Percentiles rank a stretch among this genome's conserved stretches.
These are phyloP conservation scores for Psilocybe cyanescens DNA, from an alignment of 768 basidiomycete species.

Conservation along the genomic window DNA sequence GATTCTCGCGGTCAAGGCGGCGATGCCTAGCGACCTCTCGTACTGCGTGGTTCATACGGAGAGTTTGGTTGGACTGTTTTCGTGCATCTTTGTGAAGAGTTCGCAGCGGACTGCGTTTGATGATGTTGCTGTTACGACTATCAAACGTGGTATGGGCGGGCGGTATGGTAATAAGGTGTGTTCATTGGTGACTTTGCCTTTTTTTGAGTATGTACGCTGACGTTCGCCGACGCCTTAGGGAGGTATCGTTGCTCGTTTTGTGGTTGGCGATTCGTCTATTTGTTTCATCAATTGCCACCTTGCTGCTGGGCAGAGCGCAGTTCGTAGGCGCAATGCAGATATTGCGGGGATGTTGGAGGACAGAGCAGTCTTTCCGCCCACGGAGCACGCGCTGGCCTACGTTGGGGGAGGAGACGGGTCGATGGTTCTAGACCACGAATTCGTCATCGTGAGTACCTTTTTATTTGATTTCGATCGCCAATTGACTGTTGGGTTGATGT, in stretches of 20 bases:
- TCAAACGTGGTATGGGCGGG: slow-evolving; percentile 93
- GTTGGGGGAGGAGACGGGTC: slow-evolving; percentile 92
- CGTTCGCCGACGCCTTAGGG: slow-evolving; percentile 52
- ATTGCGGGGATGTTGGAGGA: slow-evolving; percentile 87
- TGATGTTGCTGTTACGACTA: slow-evolving; percentile 74
- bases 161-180: slow-evolving; percentile 94
- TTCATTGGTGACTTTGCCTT: not conserved
- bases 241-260: slow-evolving; percentile 86
- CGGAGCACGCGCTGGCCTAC: slow-evolving; percentile 67
- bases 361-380: slow-evolving; percentile 63
- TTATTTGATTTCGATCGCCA: not conserved
- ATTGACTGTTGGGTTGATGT: not conserved
- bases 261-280: slow-evolving; percentile 89
- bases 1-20: slow-evolving; percentile 67
- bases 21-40: slow-evolving; percentile 72
- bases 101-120: slow-evolving; percentile 61
- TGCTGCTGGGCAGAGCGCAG: slow-evolving; percentile 90
- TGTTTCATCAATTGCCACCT: slow-evolving; percentile 98
- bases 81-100: slow-evolving; percentile 74
- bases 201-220: not conserved
- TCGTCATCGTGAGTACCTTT: slow-evolving; percentile 73
- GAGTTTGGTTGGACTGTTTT: slow-evolving; percentile 89
- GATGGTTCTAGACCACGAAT: slow-evolving; percentile 93
- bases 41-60: slow-evolving; percentile 85
- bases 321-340: slow-evolving; percentile 85